Base-by-base conservation (phyloP, 2,329 filamentous ascomycete genomes). In the Cercospora janseana region DNA sequence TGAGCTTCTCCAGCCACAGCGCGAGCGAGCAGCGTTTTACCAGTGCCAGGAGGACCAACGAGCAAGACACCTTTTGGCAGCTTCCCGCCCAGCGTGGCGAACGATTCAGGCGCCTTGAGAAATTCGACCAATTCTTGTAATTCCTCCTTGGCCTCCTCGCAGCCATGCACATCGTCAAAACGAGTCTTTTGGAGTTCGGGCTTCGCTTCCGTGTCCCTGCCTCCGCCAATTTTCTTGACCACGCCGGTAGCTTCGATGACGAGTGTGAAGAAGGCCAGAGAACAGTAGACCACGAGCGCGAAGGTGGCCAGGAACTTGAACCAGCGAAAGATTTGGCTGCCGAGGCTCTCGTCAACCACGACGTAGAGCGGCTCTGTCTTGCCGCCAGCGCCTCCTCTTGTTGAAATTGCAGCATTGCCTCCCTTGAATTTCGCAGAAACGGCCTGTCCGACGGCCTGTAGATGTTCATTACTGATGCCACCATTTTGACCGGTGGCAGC, bases 141-240 rank as follows among this genome's bases (percentile, higher is more conserved):
- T 70, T 98, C 93, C 63, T 98, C 94, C 74, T 97, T 98, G 57
- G 93, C 93, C 71, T 98, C 94, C 58, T 97, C 91, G 60, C 92
- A 97, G 45, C 93, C 93, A 67, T 98, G 93, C 5, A 98, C 93
- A 67, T 98, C 93, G 51, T 79, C 80, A 73, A 98, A 98, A 38
- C 88, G 84, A 15, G 90, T 90, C 51, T 81, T 96, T 69, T 98
- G 93, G 62, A 91, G 85, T 69, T 97, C 88, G 6, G 93, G 86
- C 68, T 94, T 92, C 54, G 91, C 90, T 71, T 98, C 90, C 54
- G 87, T 88, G 60, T 83, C 84, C 50, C 85, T 81, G 2, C 78
- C 70, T 45, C 83, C 83, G 9, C 85, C 82, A 7, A 90, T 84
- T 54, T 89, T 91, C 70, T 89, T 90, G 60, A 95, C 74, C 7